Evolutionary conservation across 2,329 filamentous ascomycete genomes (phyloP).

Genomic region (Grosmannia serpens): DNA sequence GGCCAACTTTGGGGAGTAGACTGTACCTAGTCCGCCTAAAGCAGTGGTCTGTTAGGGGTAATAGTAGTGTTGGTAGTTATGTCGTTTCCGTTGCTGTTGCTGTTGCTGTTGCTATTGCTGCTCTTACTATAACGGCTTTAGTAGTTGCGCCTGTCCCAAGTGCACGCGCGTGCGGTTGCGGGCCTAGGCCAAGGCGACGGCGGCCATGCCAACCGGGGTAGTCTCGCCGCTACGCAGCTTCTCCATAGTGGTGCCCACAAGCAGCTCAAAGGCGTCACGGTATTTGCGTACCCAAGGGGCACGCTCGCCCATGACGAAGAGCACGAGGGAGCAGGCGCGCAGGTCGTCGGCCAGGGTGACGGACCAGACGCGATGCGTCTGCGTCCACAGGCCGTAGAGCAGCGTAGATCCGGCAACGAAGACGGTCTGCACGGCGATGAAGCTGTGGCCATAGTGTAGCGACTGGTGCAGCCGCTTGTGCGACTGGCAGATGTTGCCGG

Average conservation of each 20-base stretch:
- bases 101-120: neutral
- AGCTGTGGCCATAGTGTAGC: slow-evolving; percentile 28
- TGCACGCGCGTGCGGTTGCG: neutral
- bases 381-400: slow-evolving; percentile 27
- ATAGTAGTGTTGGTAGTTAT: neutral
- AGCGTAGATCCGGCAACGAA: slow-evolving; percentile 31
- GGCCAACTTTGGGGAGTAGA: neutral
- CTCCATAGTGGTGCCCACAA: slow-evolving; percentile 34
- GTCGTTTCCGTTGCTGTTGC: neutral
- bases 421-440: slow-evolving; percentile 30
- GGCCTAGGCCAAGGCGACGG: neutral
- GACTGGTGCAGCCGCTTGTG: slow-evolving; percentile 30
- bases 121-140: neutral
- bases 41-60: neutral
- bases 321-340: slow-evolving; percentile 33
- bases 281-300: slow-evolving; percentile 35
- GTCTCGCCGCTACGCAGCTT: slow-evolving; percentile 1
- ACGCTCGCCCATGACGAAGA: slow-evolving; percentile 38
- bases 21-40: neutral
- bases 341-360: slow-evolving; percentile 36
- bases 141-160: neutral
- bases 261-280: slow-evolving; percentile 33
- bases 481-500: slow-evolving; percentile 28
- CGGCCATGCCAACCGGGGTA: neutral
- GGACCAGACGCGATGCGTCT: slow-evolving; percentile 33